Percentiles rank a stretch among this genome's conserved stretches.
These are phyloP conservation scores for Chytridium lagenaria DNA, from an alignment of 371 early-diverging fungal genomes.

Conservation along the genomic window DNA sequence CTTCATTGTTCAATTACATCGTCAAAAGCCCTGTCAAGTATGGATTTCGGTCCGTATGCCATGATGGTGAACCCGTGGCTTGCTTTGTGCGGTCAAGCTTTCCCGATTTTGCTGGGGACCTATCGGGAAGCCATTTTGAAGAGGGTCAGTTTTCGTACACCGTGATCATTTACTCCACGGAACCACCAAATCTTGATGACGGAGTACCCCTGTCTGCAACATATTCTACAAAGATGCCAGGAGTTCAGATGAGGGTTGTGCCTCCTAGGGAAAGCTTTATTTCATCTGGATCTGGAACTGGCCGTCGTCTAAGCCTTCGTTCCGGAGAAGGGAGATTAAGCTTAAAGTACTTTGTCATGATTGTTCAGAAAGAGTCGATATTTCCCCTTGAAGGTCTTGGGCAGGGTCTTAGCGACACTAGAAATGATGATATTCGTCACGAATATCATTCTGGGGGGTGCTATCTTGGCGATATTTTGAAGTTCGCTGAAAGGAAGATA, in stretches of 20 bases:
- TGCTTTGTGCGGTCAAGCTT: conserved; percentile 41
- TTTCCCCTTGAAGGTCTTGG: conserved; percentile 37
- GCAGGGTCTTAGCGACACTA: conserved; percentile 27
- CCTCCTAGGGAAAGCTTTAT: not conserved
- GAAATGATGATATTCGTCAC: conserved; percentile 40
- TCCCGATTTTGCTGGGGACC: conserved; percentile 38
- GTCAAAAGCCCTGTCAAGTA: conserved; percentile 69
- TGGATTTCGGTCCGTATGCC: conserved; percentile 55
- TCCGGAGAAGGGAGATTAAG: conserved; percentile 13
- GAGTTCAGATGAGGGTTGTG: not conserved
- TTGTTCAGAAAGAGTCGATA: conserved; percentile 34
- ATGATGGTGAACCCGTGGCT: conserved; percentile 38
- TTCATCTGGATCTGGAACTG: not conserved
- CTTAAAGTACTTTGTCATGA: conserved; percentile 46
- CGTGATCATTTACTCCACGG: conserved; percentile 29
- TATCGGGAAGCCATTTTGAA: conserved; percentile 16
- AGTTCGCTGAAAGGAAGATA: conserved; percentile 44
- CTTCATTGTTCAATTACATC: conserved; percentile 66
- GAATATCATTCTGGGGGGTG: conserved; percentile 53
- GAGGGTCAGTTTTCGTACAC: conserved; percentile 19
- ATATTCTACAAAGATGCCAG: not conserved
- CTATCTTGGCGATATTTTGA: conserved; percentile 53
- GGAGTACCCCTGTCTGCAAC: not conserved
- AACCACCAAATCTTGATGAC: conserved; percentile 30
- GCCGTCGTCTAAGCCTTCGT: not conserved